Percentiles rank a stretch among this genome's conserved stretches.
phyloP scores from a whole-genome alignment of 129 eudicot species.

The Centaurea solstitialis region DNA sequence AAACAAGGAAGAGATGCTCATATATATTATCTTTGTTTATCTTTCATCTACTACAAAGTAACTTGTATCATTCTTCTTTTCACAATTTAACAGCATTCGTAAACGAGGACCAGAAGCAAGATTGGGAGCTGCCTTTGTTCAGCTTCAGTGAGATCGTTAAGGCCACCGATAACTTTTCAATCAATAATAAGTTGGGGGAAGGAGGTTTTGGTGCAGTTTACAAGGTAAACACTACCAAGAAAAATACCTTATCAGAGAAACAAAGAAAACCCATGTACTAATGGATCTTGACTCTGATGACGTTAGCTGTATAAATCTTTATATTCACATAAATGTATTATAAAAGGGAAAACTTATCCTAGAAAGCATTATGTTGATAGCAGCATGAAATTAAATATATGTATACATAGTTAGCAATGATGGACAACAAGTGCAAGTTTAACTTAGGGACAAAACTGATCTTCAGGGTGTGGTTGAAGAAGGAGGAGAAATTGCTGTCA shows the following conservation, averaged over 20 bases:
- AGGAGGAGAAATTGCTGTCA: conserved; percentile 37
- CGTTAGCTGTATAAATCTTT: background rate
- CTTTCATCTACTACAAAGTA: background rate
- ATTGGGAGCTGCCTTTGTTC: conserved; percentile 29
- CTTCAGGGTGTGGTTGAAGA: conserved; percentile 12
- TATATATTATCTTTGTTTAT: background rate
- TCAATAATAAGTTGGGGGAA: conserved; percentile 37
- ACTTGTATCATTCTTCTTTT: background rate
- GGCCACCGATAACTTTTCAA: conserved; percentile 34
- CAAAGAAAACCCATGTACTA: background rate
- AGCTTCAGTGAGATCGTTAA: conserved; percentile 11
- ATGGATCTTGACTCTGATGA: background rate
- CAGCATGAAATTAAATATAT: too few species aligned
- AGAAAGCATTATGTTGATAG: background rate
- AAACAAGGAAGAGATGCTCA: background rate
- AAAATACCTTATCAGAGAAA: background rate
- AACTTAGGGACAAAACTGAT: background rate
- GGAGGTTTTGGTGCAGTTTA: conserved; percentile 51
- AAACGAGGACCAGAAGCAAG: conserved; percentile 18
- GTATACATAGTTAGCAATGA: background rate
- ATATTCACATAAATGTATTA: background rate
- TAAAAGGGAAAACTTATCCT: background rate
- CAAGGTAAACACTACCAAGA: conserved; percentile 12
- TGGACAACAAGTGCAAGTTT: background rate
- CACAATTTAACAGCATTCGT: background rate